phyloP scores from a whole-genome alignment of 1,139 yeast species.

The Yamadazyma oceani region DNA sequence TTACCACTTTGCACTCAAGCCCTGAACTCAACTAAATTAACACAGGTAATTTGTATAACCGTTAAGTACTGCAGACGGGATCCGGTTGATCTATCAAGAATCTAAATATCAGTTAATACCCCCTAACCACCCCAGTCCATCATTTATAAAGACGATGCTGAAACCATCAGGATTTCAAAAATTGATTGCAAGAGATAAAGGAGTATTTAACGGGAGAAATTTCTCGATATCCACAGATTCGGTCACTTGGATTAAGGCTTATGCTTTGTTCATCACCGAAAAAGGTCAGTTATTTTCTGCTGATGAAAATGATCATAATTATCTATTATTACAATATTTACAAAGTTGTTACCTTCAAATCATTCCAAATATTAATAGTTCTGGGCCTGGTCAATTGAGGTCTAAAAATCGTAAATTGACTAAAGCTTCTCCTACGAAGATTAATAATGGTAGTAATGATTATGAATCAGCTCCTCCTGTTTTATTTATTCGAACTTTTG shows the following conservation, averaged over 20 bases:
- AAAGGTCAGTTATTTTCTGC: constrained; percentile 38
- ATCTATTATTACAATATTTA: constrained; percentile 35
- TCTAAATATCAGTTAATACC: no score
- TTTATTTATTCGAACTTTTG: constrained; percentile 46
- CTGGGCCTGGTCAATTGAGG: constrained; percentile 4
- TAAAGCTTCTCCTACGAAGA: not conserved
- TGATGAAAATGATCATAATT: constrained; percentile 35
- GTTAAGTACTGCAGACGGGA: no score
- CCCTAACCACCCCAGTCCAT: not conserved
- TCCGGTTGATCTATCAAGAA: no score
- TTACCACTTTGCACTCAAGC: no score
- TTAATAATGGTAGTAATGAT: not conserved
- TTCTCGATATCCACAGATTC: constrained; percentile 41
- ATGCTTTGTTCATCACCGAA: constrained; percentile 34
- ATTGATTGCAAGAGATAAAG: constrained; percentile 35
- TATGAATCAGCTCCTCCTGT: constrained; percentile 33
- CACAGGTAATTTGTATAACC: no score
- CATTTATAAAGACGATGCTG: constrained; percentile 1
- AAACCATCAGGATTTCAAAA: constrained; percentile 22
- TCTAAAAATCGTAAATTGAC: constrained; percentile 7
- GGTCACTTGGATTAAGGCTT: constrained; percentile 37
- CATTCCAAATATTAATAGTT: constrained; percentile 24
- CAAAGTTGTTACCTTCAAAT: constrained; percentile 46
- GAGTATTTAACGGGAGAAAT: constrained; percentile 36
- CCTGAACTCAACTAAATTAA: no score